phyloP scores from a whole-genome alignment of 2,329 filamentous ascomycete genomes.

The Arthrobotrys conoides region DNA sequence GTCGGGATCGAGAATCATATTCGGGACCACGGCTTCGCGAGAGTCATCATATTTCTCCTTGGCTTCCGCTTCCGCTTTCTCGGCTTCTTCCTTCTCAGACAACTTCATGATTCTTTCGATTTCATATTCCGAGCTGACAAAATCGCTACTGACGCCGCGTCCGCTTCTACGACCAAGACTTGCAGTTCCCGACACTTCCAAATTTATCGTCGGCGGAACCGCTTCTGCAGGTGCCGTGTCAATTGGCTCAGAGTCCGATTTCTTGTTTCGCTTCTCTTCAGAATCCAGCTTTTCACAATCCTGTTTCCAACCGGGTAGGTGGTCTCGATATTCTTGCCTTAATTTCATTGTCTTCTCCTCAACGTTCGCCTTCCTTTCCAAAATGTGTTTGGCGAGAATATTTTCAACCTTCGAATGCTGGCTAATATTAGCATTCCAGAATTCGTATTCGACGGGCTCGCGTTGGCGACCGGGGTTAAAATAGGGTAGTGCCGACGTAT shows the following conservation, averaged over 20 bases:
- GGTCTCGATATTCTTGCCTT: conserved; percentile 63
- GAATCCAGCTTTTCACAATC: conserved; percentile 63
- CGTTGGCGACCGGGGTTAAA: conserved; percentile 61
- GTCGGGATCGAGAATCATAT: conserved; percentile 76
- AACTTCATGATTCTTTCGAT: conserved; percentile 64
- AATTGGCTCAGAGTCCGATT: conserved; percentile 62
- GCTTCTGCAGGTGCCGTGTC: conserved; percentile 61
- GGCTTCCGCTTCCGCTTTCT: conserved; percentile 60
- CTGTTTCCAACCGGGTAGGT: conserved; percentile 61
- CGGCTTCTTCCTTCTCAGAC: conserved; percentile 63
- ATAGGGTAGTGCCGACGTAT: conserved; percentile 62
- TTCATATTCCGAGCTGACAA: conserved; percentile 64
- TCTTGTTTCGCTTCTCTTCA: conserved; percentile 64
- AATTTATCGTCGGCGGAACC: conserved; percentile 44
- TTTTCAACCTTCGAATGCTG: conserved; percentile 62
- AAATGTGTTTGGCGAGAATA: conserved; percentile 60
- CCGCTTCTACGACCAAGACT: conserved; percentile 62
- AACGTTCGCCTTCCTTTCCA: conserved; percentile 42
- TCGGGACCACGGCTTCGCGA: conserved; percentile 81
- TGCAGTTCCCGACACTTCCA: conserved; percentile 60
- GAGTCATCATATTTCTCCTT: conserved; percentile 80
- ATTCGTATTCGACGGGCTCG: conserved; percentile 62
- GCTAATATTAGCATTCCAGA: conserved; percentile 62
- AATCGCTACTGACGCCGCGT: conserved; percentile 62
- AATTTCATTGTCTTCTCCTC: conserved; percentile 60